These are phyloP conservation scores for Chaetomium cochliodes DNA, from an alignment of 495 filamentous ascomycete species.

Conservation along the genomic window DNA sequence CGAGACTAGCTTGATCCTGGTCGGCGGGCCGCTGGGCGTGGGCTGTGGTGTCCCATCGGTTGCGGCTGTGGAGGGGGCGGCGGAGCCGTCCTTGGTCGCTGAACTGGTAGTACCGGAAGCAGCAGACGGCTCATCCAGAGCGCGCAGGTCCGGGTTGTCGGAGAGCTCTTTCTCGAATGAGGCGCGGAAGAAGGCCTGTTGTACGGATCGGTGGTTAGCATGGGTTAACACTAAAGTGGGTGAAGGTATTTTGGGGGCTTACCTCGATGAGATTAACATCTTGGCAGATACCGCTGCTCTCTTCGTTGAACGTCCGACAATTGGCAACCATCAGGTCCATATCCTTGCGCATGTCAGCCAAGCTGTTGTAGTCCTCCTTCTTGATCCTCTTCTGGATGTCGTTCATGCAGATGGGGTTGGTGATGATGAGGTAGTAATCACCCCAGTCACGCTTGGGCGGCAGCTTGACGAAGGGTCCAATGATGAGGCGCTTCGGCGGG, in stretches of 20 bases:
- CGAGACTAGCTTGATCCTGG: slow-evolving; percentile 57
- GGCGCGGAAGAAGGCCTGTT: slow-evolving; percentile 60
- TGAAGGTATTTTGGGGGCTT: slow-evolving; percentile 22
- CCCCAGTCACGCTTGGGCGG: slow-evolving; percentile 84
- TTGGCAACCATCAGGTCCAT: slow-evolving; percentile 82
- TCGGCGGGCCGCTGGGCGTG: slow-evolving; percentile 34
- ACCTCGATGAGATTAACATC: slow-evolving; percentile 95
- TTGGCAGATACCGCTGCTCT: slow-evolving; percentile 82
- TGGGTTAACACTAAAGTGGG: slow-evolving; percentile 27
- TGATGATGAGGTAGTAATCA: slow-evolving; percentile 92
- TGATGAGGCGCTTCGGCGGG: slow-evolving; percentile 66
- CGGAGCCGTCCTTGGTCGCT: slow-evolving; percentile 61
- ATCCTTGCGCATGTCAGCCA: slow-evolving; percentile 78
- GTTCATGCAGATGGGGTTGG: slow-evolving; percentile 88
- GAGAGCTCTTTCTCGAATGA: slow-evolving; percentile 69
- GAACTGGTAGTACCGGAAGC: slow-evolving; percentile 11
- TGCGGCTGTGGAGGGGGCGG: slow-evolving; percentile 61
- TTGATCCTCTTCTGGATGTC: slow-evolving; percentile 91
- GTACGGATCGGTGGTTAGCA: slow-evolving; percentile 6
- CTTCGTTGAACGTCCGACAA: slow-evolving; percentile 93
- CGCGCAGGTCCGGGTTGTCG: slow-evolving; percentile 68
- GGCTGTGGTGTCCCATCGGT: slow-evolving; percentile 64
- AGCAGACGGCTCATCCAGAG: slow-evolving; percentile 55
- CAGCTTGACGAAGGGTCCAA: slow-evolving; percentile 89
- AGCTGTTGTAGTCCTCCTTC: slow-evolving; percentile 79